Base-by-base conservation (phyloP, 176 grass and related monocot species). In the Aegilops tauschii region DNA sequence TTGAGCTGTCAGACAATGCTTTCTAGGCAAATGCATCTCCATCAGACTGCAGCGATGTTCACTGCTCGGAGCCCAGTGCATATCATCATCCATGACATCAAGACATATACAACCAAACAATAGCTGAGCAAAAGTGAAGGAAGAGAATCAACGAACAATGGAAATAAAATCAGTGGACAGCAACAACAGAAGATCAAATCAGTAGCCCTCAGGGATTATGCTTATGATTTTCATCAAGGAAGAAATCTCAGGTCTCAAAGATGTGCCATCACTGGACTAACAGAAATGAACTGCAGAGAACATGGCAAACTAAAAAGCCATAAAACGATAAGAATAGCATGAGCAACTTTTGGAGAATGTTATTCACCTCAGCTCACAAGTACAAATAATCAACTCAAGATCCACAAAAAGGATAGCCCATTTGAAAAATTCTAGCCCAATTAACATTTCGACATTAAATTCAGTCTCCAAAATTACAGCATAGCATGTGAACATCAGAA, bases 211-310 rank as follows among this genome's bases (percentile, higher is more conserved):
- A 93, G 93, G 7, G 25, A 65, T 65, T 50, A 93, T 93, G 89
- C 89, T 93, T 95, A 14, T 87, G 69, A 20, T 83, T 95, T 87
- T 90, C 95, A 95, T 87, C 95, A 88, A 74, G 58, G 67, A 78
- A 89, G 79, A 90, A 81, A 87, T 86, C 72, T 95, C 95, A 95
- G 95, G 87, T 97, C 93, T 97, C 95, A 97, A 97, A 97, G 93
- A 97, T 95, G 86, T 93, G 89, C 91, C 95, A 97, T 97, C 93
- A 97, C 77, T 6, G 93, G 93, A 85, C 65, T 76, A 37, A 16
- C n/a, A 67, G 2, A 73, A 50, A 27, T 9, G 20, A 21, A 62
- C 39, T 3, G 50, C 5, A 54, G 16, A 54, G 14, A 54, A 54
- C 35, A 36, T 36, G 5, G 5, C 50, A 18, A 54, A 54, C 50